Evolutionary conservation across 2,329 filamentous ascomycete species (phyloP).

Genomic region (Polychaeton citri): DNA sequence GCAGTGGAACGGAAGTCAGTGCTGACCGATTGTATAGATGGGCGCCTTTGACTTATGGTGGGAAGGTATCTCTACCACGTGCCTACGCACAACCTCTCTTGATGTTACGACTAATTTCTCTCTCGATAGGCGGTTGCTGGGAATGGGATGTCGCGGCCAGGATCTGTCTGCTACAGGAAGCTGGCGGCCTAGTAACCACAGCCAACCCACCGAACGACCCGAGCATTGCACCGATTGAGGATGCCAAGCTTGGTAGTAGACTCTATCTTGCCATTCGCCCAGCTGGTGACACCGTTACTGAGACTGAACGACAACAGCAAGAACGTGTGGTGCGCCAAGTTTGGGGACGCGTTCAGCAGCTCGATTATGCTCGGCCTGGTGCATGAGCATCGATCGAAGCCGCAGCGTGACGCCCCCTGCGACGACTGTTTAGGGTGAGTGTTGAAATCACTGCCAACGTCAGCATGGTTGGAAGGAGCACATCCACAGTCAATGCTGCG

Average conservation of each 20-base stretch:
- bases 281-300: constrained; percentile 46
- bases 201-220: constrained; percentile 54
- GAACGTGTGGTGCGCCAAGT: constrained; percentile 59
- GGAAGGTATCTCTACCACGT: constrained; percentile 38
- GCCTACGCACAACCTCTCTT: background rate
- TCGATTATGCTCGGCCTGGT: constrained; percentile 57
- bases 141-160: constrained; percentile 74
- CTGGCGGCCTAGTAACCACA: constrained; percentile 60
- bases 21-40: constrained; percentile 2
- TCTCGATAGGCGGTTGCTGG: constrained; percentile 43
- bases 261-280: constrained; percentile 61
- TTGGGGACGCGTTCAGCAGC: constrained; percentile 52
- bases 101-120: constrained; percentile 4
- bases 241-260: constrained; percentile 51
- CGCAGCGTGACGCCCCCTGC: background rate
- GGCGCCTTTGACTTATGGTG: constrained; percentile 63
- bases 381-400: constrained; percentile 11
- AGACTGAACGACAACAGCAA: constrained; percentile 54
- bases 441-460: background rate
- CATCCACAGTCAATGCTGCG: background rate
- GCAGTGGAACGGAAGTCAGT: background rate
- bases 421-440: background rate
- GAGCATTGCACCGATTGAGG: constrained; percentile 42
- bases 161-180: constrained; percentile 58
- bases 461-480: background rate